Evolutionary conservation across 2,329 filamentous ascomycete genomes (phyloP).

Genomic region (Zalaria sp.): DNA sequence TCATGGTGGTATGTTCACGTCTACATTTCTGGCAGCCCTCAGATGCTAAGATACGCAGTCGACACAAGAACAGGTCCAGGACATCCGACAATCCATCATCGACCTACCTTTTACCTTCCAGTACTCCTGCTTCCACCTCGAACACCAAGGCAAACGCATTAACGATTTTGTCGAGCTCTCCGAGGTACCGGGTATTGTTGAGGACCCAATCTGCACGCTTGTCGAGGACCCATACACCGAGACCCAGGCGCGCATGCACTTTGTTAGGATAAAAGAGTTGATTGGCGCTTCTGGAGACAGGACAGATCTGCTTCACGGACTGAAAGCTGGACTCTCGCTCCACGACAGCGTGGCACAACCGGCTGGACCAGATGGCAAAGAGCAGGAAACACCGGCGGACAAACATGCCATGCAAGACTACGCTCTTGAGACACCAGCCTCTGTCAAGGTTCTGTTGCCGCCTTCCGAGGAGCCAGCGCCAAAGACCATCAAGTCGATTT

Average conservation of each 20-base stretch:
- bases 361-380: not conserved
- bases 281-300: conserved; percentile 85
- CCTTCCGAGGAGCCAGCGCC: conserved; percentile 51
- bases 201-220: conserved; percentile 65
- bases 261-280: conserved; percentile 80
- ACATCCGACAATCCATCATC: conserved; percentile 91
- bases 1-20: conserved; percentile 51
- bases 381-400: conserved; percentile 12
- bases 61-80: conserved; percentile 86
- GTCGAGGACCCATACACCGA: conserved; percentile 96
- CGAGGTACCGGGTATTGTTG: conserved; percentile 66
- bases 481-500: conserved; percentile 81
- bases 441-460: conserved; percentile 59
- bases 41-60: conserved; percentile 7
- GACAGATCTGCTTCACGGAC: conserved; percentile 73
- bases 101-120: conserved; percentile 87
- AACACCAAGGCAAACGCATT: conserved; percentile 75
- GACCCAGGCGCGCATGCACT: conserved; percentile 91
- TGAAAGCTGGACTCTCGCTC: conserved; percentile 71
- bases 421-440: conserved; percentile 57
- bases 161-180: conserved; percentile 92
- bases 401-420: conserved; percentile 48
- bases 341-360: conserved; percentile 54
- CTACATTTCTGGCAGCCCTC: not conserved
- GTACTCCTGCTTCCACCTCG: conserved; percentile 97